Evolutionary conservation across 2,329 filamentous ascomycete genomes (phyloP).

Genomic region (Raffaelea deltoideospora): DNA sequence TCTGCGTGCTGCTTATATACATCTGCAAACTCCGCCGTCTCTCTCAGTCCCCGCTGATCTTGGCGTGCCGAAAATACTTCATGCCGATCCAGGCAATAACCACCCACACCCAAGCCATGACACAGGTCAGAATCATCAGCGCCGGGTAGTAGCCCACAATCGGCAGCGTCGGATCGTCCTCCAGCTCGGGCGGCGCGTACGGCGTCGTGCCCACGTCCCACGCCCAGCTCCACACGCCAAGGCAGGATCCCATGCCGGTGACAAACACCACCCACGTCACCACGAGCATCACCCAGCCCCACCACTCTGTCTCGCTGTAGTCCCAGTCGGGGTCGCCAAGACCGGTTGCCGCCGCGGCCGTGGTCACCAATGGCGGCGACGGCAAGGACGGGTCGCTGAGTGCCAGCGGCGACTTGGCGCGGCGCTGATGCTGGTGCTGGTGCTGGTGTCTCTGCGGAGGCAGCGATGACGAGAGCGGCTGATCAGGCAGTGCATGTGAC

Average conservation of each 20-base stretch:
- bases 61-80: slow-evolving; percentile 98
- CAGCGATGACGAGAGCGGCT: slow-evolving; percentile 8
- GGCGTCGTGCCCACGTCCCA: slow-evolving; percentile 97
- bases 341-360: slow-evolving; percentile 2
- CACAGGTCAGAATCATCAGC: slow-evolving; percentile 76
- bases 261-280: slow-evolving; percentile 96
- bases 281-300: slow-evolving; percentile 86
- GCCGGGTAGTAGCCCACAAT: slow-evolving; percentile 97
- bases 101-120: slow-evolving; percentile 99
- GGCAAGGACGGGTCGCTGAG: slow-evolving; percentile 25
- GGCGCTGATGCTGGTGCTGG: background rate
- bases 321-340: slow-evolving; percentile 51
- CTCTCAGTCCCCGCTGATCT: slow-evolving; percentile 53
- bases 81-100: slow-evolving; percentile 95
- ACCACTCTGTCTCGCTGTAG: slow-evolving; percentile 91
- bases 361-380: slow-evolving; percentile 28
- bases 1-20: no score
- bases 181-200: slow-evolving; percentile 85
- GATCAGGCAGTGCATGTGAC: background rate
- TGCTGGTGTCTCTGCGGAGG: background rate
- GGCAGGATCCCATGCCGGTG: slow-evolving; percentile 86
- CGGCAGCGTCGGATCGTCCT: slow-evolving; percentile 86
- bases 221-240: slow-evolving; percentile 95
- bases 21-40: background rate
- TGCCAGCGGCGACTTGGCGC: slow-evolving; percentile 45